Evolutionary conservation across 768 basidiomycete genomes (phyloP).

Genomic region (Chalciporus chontae): DNA sequence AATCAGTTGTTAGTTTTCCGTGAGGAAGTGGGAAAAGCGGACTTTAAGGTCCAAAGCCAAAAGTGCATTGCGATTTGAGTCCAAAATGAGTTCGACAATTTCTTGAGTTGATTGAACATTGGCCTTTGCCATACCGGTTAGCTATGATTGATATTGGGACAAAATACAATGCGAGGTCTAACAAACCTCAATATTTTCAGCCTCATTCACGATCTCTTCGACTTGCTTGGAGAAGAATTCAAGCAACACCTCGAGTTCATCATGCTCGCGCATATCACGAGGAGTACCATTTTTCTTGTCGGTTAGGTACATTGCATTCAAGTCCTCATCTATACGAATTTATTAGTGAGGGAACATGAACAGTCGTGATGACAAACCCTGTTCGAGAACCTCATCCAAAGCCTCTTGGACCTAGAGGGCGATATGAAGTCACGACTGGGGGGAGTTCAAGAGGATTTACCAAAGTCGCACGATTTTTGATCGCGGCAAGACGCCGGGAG

Average conservation of each 20-base stretch:
- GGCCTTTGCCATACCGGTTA: slow-evolving; percentile 35
- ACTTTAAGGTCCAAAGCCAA: slow-evolving; percentile 90
- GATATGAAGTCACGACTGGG: background rate
- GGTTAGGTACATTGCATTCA: slow-evolving; percentile 93
- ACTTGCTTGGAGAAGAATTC: slow-evolving; percentile 96
- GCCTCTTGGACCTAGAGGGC: slow-evolving; percentile 74
- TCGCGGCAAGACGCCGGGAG: slow-evolving; percentile 80
- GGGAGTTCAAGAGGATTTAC: slow-evolving; percentile 37
- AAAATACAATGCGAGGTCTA: background rate
- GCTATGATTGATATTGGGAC: background rate
- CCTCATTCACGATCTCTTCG: slow-evolving; percentile 93
- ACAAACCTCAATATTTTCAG: slow-evolving; percentile 77
- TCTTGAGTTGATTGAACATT: slow-evolving; percentile 98
- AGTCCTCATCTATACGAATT: slow-evolving; percentile 72
- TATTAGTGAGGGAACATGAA: background rate
- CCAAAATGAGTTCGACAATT: slow-evolving; percentile 94
- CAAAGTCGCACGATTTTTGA: slow-evolving; percentile 86
- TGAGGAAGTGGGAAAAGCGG: slow-evolving; percentile 4
- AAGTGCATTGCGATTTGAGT: slow-evolving; percentile 91
- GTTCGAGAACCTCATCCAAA: slow-evolving; percentile 85
- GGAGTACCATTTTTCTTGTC: slow-evolving; percentile 66
- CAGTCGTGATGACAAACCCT: slow-evolving; percentile 50
- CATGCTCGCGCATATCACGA: slow-evolving; percentile 78
- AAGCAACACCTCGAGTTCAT: slow-evolving; percentile 89
- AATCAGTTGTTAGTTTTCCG: slow-evolving; percentile 1